A percentile compares a stretch with the other conserved stretches of the same genome.
phyloP scores from a whole-genome alignment of 1,284 basidiomycete genomes.

The Xanthoconium separans region DNA sequence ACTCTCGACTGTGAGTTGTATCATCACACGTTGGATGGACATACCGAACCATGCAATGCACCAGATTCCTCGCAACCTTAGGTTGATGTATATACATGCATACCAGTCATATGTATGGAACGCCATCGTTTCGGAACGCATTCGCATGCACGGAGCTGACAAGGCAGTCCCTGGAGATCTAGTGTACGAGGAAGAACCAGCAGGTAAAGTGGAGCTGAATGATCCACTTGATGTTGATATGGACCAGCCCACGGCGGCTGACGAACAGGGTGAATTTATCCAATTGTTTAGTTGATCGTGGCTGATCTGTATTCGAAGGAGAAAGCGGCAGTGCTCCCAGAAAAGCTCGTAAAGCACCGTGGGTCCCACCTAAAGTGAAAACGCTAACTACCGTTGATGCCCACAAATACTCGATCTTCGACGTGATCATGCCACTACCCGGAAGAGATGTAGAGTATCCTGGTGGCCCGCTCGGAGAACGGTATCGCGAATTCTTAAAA shows the following conservation, averaged over 20 bases:
- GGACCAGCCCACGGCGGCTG: slow-evolving; percentile 36
- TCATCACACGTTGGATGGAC: not conserved
- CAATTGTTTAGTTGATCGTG: slow-evolving; percentile 1
- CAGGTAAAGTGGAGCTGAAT: slow-evolving; percentile 30
- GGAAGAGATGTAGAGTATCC: slow-evolving; percentile 92
- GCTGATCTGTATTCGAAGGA: slow-evolving; percentile 24
- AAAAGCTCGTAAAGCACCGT: slow-evolving; percentile 49
- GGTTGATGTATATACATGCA: slow-evolving; percentile 97
- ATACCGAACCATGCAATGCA: slow-evolving; percentile 1
- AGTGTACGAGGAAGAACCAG: slow-evolving; percentile 58
- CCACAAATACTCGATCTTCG: slow-evolving; percentile 81
- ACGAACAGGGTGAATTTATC: slow-evolving; percentile 43
- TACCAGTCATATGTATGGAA: slow-evolving; percentile 99
- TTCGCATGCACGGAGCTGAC: slow-evolving; percentile 75
- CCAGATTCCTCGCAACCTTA: slow-evolving; percentile 92
- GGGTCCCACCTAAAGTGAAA: slow-evolving; percentile 70
- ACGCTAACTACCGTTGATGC: slow-evolving; percentile 76
- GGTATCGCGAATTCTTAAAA: slow-evolving; percentile 78
- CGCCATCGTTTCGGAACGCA: slow-evolving; percentile 89
- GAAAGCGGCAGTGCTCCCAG: slow-evolving; percentile 30
- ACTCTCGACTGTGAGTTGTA: slow-evolving; percentile 69
- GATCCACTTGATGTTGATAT: slow-evolving; percentile 38
- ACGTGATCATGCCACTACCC: slow-evolving; percentile 94
- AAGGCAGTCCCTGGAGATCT: slow-evolving; percentile 86
- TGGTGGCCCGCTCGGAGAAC: slow-evolving; percentile 76